Evolutionary conservation across 306 rosid genomes (phyloP).

Genomic region (Herpetospermum pedunculosum): DNA sequence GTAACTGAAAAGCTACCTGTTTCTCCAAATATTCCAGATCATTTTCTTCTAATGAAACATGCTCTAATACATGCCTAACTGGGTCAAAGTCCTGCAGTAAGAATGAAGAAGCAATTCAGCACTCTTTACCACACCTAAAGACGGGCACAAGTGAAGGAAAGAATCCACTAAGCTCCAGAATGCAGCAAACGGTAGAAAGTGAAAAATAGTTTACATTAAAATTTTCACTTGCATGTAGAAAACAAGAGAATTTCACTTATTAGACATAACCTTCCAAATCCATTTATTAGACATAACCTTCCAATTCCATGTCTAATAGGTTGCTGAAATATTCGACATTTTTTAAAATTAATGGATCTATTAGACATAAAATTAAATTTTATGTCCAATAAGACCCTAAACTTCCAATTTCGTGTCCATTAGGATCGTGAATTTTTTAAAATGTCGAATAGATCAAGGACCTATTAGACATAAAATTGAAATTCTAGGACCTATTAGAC

Average conservation of each 20-base stretch:
- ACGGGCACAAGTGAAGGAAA: neutral
- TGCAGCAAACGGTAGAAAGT: neutral
- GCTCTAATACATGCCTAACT: conserved; percentile 68
- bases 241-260: neutral
- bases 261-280: no score
- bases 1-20: conserved; percentile 44
- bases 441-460: no score
- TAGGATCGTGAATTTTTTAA: no score
- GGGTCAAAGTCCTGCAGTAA: conserved; percentile 81
- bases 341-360: no score
- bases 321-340: no score
- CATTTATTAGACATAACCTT: no score
- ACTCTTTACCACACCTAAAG: neutral
- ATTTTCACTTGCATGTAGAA: neutral
- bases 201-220: neutral
- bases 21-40: conserved; percentile 72
- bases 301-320: neutral
- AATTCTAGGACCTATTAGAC: neutral
- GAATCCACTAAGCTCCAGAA: neutral
- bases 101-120: neutral
- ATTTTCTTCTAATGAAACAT: conserved; percentile 52
- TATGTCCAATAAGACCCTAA: no score
- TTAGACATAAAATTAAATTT: no score
- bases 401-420: no score
- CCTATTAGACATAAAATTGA: neutral